A percentile compares a stretch with the other conserved stretches of the same genome.
Evolutionary conservation across 2,329 filamentous ascomycete genomes (phyloP).

Genomic region (Alternaria gansuensis): DNA sequence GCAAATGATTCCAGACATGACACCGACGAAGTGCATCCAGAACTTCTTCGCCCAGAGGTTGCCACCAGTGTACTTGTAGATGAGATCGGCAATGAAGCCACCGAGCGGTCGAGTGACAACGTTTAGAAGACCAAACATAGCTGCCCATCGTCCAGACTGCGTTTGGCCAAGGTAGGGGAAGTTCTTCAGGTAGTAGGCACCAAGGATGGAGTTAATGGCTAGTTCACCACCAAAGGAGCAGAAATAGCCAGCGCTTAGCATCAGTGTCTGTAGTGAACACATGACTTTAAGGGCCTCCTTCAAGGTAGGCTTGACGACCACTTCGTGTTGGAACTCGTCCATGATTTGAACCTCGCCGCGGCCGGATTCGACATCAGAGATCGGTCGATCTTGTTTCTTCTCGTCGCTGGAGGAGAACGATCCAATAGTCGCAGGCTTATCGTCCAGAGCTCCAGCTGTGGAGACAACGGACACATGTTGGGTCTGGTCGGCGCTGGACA

Average conservation of each 20-base stretch:
- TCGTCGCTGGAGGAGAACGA: conserved; percentile 53
- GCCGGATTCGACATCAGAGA: conserved; percentile 57
- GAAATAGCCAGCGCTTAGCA: conserved; percentile 64
- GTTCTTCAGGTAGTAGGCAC: conserved; percentile 66
- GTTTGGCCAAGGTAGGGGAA: conserved; percentile 66
- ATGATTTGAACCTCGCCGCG: conserved; percentile 63
- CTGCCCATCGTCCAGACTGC: conserved; percentile 67
- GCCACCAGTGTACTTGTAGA: conserved; percentile 61
- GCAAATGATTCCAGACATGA: conserved; percentile 67
- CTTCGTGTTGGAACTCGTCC: conserved; percentile 67
- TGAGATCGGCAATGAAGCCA: conserved; percentile 66
- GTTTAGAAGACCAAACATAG: conserved; percentile 81
- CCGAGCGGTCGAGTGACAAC: conserved; percentile 72
- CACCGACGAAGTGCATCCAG: conserved; percentile 64
- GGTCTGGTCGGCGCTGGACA: conserved; percentile 61
- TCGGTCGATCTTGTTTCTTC: conserved; percentile 39
- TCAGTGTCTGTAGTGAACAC: conserved; percentile 67
- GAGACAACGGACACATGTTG: conserved; percentile 61
- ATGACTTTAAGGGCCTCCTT: conserved; percentile 69
- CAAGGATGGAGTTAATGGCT: conserved; percentile 68
- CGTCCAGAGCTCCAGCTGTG: conserved; percentile 61
- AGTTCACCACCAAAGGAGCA: conserved; percentile 69
- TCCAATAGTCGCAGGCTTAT: conserved; percentile 46
- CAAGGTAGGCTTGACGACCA: conserved; percentile 67
- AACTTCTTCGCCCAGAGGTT: conserved; percentile 71